Percentiles rank a stretch among this genome's conserved stretches.
These are phyloP conservation scores for Eleusine indica DNA, from an alignment of 176 grass and related monocot species.

Conservation along the genomic window DNA sequence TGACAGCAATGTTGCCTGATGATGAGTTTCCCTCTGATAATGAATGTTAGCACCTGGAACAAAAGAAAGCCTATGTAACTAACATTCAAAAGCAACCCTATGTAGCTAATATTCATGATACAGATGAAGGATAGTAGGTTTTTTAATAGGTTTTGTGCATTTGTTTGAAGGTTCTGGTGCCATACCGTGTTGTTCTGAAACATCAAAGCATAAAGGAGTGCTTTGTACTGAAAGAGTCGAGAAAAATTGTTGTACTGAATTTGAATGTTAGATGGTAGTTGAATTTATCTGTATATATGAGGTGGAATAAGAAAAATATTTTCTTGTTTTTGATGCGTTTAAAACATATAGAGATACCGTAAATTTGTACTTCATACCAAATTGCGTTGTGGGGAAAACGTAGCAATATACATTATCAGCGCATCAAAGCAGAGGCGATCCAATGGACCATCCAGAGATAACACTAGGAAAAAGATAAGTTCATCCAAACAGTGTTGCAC, in stretches of 20 bases:
- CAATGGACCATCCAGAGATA: background rate
- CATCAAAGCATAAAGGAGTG: constrained; percentile 9
- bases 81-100: constrained; percentile 5
- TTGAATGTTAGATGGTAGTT: constrained; percentile 10
- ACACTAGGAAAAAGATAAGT: background rate
- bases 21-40: constrained; percentile 60
- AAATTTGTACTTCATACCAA: background rate
- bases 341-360: background rate
- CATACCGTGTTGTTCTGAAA: constrained; percentile 20
- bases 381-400: background rate
- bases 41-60: constrained; percentile 35
- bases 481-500: background rate
- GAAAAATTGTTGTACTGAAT: constrained; percentile 17
- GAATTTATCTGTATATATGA: constrained; percentile 38
- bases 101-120: constrained; percentile 16
- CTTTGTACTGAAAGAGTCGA: constrained; percentile 6
- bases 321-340: background rate
- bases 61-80: background rate
- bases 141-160: background rate
- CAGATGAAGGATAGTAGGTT: constrained; percentile 11
- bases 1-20: constrained; percentile 70
- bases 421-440: background rate
- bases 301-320: background rate
- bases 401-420: background rate
- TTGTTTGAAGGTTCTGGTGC: background rate